A percentile compares a stretch with the other conserved stretches of the same genome.
These are phyloP conservation scores for Fremontodendron californicum DNA, from an alignment of 345 rosid species.

Conservation along the genomic window DNA sequence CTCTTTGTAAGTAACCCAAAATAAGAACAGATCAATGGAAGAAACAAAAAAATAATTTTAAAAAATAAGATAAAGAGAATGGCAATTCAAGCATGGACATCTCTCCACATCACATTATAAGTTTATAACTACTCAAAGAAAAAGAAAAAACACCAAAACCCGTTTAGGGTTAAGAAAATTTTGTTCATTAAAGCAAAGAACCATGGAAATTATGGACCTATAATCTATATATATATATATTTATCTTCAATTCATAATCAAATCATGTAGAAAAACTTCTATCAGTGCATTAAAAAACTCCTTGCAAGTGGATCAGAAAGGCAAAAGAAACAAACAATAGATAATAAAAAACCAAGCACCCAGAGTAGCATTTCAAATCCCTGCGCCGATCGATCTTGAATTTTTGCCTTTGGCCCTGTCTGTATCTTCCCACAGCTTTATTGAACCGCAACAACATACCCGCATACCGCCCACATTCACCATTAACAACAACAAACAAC, in stretches of 20 bases:
- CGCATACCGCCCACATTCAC: not conserved
- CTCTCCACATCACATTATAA: not conserved
- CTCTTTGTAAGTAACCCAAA: too few species aligned
- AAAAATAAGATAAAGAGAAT: not conserved
- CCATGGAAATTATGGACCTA: not conserved
- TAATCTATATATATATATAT: not conserved
- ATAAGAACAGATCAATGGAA: not conserved
- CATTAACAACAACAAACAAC: not conserved
- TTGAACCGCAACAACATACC: slow-evolving; percentile 54
- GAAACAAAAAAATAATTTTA: not conserved
- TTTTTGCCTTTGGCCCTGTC: slow-evolving; percentile 34
- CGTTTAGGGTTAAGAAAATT: not conserved
- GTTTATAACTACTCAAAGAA: too few species aligned
- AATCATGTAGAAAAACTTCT: not conserved
- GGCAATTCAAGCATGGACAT: not conserved
- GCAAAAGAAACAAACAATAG: not conserved
- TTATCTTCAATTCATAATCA: not conserved
- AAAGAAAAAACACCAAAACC: not conserved
- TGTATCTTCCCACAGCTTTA: slow-evolving; percentile 97
- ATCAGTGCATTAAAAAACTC: not conserved
- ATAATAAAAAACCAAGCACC: not conserved
- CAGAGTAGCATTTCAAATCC: not conserved
- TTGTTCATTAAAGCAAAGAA: not conserved
- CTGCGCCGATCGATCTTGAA: not conserved
- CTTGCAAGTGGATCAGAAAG: not conserved